Base-by-base conservation (phyloP, 257 asterid genomes). In the Solanum medicagineum region DNA sequence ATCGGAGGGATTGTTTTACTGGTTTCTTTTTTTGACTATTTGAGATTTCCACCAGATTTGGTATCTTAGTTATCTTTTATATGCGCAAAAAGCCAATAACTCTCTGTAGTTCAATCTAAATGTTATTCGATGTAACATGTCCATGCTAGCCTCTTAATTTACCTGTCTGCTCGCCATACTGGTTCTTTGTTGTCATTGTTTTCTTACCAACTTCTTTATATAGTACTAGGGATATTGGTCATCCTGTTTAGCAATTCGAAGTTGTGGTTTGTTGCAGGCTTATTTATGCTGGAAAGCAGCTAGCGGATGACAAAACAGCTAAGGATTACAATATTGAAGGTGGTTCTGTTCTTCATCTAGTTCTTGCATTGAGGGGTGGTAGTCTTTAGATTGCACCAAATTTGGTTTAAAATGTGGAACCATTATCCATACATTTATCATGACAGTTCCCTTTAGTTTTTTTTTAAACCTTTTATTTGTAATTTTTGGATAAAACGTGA, bases 321-420 rank as follows among this genome's bases (percentile, higher is more conserved):
- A 95, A 92, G 87, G 98, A 95, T 81, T 94, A 94, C 91, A 94
- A 93, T 87, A 92, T 95, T 3, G 98, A 95, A 86, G 98, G 98
- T 29, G 98, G 98, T 65, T 95, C 98, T 79, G 98, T 94, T 84
- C 95, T 94, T 88, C 95, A 93, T 85, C 90, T 93, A 42, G 98
- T 93, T 84, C 93, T 94, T 51, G 98, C 98, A 85, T 90, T 95
- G 75, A 89, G 98, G 85, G 98, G 97, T 53, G 98, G 98, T 51
- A 26, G 55, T 81, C 73, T 81, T 90, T 91, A 92, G 87, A 84
- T 36, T 17, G 63, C 51, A 53, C 85, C 19, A 26, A 32, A 29
- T 59, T 60, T 11, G 80, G 8, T 40, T 32, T 10, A 19, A 59
- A 44, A 9, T 57, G 47, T 69, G 22, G 62, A 68, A 22, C 81